phyloP scores from a whole-genome alignment of 2,329 filamentous ascomycete species.

The Lachnum nothofagi region DNA sequence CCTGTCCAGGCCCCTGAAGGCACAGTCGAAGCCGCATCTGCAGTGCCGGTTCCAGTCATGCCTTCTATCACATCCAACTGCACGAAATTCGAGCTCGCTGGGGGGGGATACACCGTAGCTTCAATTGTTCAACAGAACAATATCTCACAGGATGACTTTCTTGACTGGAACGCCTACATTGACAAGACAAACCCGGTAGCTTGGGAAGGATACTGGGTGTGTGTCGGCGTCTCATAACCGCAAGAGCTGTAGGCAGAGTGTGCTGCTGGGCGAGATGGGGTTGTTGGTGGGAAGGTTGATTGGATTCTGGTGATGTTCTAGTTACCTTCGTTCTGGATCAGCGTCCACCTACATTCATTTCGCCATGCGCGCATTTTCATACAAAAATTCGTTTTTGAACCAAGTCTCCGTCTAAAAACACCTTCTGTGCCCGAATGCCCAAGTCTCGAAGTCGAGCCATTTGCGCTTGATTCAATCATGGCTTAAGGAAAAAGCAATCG shows the following conservation, averaged over 20 bases:
- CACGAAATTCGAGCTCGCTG: slow-evolving; percentile 8
- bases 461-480: no score
- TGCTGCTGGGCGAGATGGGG: background rate
- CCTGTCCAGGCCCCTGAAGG: slow-evolving; percentile 3
- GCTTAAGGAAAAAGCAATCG: no score
- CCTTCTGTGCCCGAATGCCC: no score
- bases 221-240: background rate
- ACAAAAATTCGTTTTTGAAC: no score
- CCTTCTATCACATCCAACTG: slow-evolving; percentile 6
- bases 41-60: slow-evolving; percentile 6
- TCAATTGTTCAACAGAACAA: slow-evolving; percentile 2
- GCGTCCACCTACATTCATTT: no score
- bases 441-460: no score
- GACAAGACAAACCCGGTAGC: slow-evolving; percentile 7
- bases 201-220: slow-evolving; percentile 12
- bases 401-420: no score
- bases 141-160: slow-evolving; percentile 6
- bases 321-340: no score
- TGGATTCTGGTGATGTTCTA: no score
- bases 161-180: slow-evolving; percentile 8
- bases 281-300: no score
- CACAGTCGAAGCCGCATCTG: slow-evolving; percentile 3
- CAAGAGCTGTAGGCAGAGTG: background rate
- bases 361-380: no score
- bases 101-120: slow-evolving; percentile 4